Base-by-base conservation (phyloP, 306 rosid genomes). In the Cucumis hystrix region DNA sequence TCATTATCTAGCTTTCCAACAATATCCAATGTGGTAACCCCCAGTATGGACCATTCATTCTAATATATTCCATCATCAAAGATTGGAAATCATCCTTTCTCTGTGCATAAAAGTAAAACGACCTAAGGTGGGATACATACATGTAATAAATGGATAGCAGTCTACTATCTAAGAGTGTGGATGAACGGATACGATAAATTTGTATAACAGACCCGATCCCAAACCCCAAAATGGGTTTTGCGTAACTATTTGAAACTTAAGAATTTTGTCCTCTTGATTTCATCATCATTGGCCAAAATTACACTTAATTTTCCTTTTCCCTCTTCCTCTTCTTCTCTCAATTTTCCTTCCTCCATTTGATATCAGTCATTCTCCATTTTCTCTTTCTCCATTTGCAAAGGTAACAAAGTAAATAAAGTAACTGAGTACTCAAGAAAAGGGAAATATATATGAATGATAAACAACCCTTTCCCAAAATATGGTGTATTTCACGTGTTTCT, bases 41-140 rank as follows among this genome's bases (percentile, higher is more conserved):
- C 89, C 79, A 10, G 86, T 87, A 82, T 93, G 87, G 17, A 49
- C 17, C 17, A 41, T 8, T 41, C 45, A 7, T 41, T 41, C 47
- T 41, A 41, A 41, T 9, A 41, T 41, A 10, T 41, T 41, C 47
- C 47, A 41, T 41, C 47, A 41, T 41, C 47, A 41, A 12, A 41
- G 47, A 41, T 41, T 41, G 47, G 9, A 41, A 9, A 41, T 41
- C 47, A 41, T 41, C 47, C 47, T 41, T 49, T 14, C 55, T 13
- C 6, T 49, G 55, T 49, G 15, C 55, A 49, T 12, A 14, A 49
- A 49, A 49, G 15, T 12, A 13, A 49, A 13, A 49, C 55, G 1
- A 15, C 55, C 2, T 49, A 49, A 14, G 16, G 6, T 49, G 55
- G 55, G 55, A 49, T 41, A 10, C 47, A 41, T 41, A 49, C 17